These are phyloP conservation scores for Backusella mclennaniae DNA, from an alignment of 192 early-diverging fungal genomes.

Conservation along the genomic window DNA sequence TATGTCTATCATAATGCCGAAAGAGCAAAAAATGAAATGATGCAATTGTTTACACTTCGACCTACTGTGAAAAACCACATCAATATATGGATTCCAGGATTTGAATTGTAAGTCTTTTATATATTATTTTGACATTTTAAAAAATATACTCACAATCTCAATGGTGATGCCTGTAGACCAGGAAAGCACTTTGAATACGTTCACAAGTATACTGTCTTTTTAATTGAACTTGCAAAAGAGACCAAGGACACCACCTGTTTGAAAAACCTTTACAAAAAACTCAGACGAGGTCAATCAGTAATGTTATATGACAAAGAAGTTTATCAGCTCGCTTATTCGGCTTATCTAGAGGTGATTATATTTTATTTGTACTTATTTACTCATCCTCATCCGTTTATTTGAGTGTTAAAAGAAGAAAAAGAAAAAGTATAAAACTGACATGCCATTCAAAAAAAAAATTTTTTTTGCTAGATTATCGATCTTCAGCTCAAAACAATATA, in stretches of 20 bases:
- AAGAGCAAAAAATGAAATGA: constrained; percentile 57
- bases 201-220: constrained; percentile 61
- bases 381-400: not conserved
- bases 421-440: not conserved
- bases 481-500: not conserved
- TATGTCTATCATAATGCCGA: constrained; percentile 54
- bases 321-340: constrained; percentile 45
- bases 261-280: constrained; percentile 52
- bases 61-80: constrained; percentile 53
- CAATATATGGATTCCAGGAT: constrained; percentile 77
- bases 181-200: constrained; percentile 78
- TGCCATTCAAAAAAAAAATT: no score
- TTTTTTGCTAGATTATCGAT: not conserved
- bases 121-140: not conserved
- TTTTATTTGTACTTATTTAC: no score
- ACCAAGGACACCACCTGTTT: constrained; percentile 57
- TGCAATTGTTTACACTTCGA: constrained; percentile 60
- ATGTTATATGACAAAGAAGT: constrained; percentile 54
- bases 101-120: constrained; percentile 56
- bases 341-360: constrained; percentile 42
- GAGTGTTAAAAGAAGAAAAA: not conserved
- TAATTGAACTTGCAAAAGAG: constrained; percentile 59
- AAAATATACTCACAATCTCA: not conserved
- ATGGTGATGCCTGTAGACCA: constrained; percentile 37
- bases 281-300: constrained; percentile 48